These are phyloP conservation scores for Trichoderma orchidacearum DNA, from an alignment of 495 filamentous ascomycete genomes.

Conservation along the genomic window DNA sequence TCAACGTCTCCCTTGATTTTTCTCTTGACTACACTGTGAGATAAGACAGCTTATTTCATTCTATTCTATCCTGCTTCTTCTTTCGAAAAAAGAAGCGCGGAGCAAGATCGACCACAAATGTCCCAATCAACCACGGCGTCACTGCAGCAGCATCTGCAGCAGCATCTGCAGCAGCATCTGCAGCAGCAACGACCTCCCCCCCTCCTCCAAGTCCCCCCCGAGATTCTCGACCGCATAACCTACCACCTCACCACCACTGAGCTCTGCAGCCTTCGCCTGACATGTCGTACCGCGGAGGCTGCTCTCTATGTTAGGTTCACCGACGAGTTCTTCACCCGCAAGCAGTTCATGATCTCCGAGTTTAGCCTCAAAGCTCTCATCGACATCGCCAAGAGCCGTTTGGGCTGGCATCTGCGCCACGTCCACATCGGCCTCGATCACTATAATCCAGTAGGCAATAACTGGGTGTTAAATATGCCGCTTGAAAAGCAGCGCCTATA, in stretches of 20 bases:
- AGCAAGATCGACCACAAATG: no score
- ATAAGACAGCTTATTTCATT: no score
- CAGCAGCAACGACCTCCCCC: background rate
- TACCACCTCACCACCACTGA: conserved; percentile 27
- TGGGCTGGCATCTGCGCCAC: conserved; percentile 25
- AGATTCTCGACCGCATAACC: conserved; percentile 28
- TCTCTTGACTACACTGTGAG: no score
- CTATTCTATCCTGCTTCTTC: no score
- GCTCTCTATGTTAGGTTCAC: conserved; percentile 29
- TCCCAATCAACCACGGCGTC: background rate
- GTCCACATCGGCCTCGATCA: conserved; percentile 34
- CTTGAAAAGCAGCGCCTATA: background rate
- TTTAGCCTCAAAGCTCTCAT: conserved; percentile 34
- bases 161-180: no score
- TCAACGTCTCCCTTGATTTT: no score
- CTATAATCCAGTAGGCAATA: background rate
- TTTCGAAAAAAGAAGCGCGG: no score
- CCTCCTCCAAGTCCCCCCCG: conserved; percentile 18
- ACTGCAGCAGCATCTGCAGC: no score
- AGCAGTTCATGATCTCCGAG: conserved; percentile 38
- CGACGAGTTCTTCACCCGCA: conserved; percentile 40
- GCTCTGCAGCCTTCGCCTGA: conserved; percentile 28
- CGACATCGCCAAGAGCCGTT: conserved; percentile 35
- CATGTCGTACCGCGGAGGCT: conserved; percentile 30
- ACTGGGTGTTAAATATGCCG: background rate